Conservation (phyloP, 345 rosid species). For the Brassica rapa region DNA sequence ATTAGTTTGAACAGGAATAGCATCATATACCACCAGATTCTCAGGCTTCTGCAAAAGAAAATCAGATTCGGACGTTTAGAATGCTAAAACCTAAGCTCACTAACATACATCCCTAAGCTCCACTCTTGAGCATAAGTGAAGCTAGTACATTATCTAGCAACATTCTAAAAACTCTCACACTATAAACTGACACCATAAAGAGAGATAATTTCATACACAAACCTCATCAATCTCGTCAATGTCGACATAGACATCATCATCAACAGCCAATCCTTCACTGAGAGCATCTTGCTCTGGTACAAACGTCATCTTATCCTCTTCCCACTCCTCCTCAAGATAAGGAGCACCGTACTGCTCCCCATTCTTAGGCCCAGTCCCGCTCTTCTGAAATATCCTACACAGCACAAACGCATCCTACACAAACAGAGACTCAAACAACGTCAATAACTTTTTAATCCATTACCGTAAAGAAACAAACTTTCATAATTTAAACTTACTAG, state of each 20-base stretch:
- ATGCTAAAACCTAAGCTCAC: constrained; percentile 6
- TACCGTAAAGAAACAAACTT: not conserved
- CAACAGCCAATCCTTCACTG: constrained; percentile 36
- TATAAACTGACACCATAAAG: too few relatives aligned
- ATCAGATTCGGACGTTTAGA: not conserved
- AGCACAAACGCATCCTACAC: constrained; percentile 81
- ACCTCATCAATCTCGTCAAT: constrained; percentile 57
- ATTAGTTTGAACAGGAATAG: constrained; percentile 44
- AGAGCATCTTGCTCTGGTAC: constrained; percentile 58
- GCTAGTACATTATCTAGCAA: too few relatives aligned
- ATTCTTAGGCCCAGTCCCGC: constrained; percentile 96
- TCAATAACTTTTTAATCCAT: constrained; percentile 15
- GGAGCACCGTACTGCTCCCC: constrained; percentile 99
- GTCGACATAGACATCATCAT: constrained; percentile 59
- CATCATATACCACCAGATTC: constrained; percentile 45
- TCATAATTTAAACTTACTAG: constrained; percentile 48
- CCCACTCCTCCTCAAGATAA: constrained; percentile 95
- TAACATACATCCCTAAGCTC: not conserved
- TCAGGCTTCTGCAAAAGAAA: constrained; percentile 51
- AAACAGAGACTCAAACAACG: constrained; percentile 5
- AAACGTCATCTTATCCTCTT: constrained; percentile 47
- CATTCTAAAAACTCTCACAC: too few relatives aligned
- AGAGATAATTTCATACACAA: not conserved
- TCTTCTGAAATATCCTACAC: constrained; percentile 92
- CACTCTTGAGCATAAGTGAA: too few relatives aligned